These are phyloP conservation scores for Lactarius evosmus DNA, from an alignment of 768 basidiomycete genomes.

Conservation along the genomic window DNA sequence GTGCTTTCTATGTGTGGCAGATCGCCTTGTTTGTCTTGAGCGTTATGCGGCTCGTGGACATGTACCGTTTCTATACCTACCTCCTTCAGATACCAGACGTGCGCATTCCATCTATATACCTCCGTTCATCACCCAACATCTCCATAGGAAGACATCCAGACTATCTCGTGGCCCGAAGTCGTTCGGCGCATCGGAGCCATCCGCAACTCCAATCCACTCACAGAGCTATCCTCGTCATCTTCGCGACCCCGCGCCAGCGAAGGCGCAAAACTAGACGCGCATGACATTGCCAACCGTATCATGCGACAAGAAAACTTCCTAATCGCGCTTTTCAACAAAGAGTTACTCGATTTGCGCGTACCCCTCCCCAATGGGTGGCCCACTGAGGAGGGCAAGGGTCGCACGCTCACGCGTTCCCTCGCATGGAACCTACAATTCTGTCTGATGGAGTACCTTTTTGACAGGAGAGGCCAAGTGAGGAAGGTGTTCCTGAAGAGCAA, in stretches of 20 bases:
- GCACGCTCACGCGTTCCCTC: constrained; percentile 80
- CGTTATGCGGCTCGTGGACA: constrained; percentile 77
- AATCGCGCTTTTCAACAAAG: constrained; percentile 97
- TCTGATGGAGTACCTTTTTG: constrained; percentile 93
- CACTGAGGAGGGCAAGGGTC: constrained; percentile 62
- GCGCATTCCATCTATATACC: constrained; percentile 32
- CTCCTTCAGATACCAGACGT: constrained; percentile 94
- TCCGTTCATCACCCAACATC: constrained; percentile 12
- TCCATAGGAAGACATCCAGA: constrained; percentile 89
- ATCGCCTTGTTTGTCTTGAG: constrained; percentile 74
- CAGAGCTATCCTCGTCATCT: constrained; percentile 70
- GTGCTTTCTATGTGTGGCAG: constrained; percentile 88
- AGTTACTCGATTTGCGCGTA: constrained; percentile 82
- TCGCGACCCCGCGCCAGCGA: constrained; percentile 56
- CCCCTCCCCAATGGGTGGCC: constrained; percentile 67
- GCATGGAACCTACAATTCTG: constrained; percentile 99
- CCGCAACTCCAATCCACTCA: constrained; percentile 89
- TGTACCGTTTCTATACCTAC: constrained; percentile 96
- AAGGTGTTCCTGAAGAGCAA: constrained; percentile 88
- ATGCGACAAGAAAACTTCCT: constrained; percentile 98
- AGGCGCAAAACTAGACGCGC: constrained; percentile 90
- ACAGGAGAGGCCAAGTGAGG: constrained; percentile 82
- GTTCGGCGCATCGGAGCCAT: constrained; percentile 88
- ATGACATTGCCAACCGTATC: constrained; percentile 97
- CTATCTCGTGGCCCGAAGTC: constrained; percentile 94